A percentile compares a stretch with the other conserved stretches of the same genome.
Evolutionary conservation across 176 grass and related monocot genomes (phyloP).

Genomic region (Dendrocalamus sinicus): DNA sequence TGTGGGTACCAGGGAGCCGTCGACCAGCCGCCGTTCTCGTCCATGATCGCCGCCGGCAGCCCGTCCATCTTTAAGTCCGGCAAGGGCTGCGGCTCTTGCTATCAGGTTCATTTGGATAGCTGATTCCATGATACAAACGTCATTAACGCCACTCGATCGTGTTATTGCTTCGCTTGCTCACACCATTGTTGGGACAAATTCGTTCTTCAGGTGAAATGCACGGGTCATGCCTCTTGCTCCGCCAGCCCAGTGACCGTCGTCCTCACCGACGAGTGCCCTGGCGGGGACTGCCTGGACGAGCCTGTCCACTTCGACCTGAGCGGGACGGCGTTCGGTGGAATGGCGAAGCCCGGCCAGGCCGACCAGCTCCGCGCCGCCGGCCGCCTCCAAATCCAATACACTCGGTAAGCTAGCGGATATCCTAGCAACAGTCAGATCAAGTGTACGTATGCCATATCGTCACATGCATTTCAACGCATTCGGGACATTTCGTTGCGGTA

Average conservation of each 20-base stretch:
- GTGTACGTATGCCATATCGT: neutral
- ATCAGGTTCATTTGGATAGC: conserved; percentile 50
- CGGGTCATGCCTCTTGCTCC: conserved; percentile 56
- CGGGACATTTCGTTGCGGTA: neutral
- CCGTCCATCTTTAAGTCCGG: conserved; percentile 71
- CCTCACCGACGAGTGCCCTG: conserved; percentile 69
- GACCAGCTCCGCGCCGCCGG: conserved; percentile 72
- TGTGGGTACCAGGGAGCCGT: conserved; percentile 69
- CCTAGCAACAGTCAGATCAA: neutral
- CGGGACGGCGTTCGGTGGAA: conserved; percentile 75
- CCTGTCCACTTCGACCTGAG: conserved; percentile 85
- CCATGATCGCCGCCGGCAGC: conserved; percentile 53
- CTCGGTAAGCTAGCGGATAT: conserved; percentile 31
- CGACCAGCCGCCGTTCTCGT: conserved; percentile 58
- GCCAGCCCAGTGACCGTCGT: conserved; percentile 60
- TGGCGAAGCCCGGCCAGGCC: conserved; percentile 61
- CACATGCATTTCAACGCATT: neutral
- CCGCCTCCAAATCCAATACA: conserved; percentile 61
- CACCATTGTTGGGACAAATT: neutral
- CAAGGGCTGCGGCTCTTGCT: conserved; percentile 82
- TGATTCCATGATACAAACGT: neutral
- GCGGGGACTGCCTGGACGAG: conserved; percentile 44
- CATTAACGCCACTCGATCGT: neutral
- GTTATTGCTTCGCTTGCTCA: neutral
- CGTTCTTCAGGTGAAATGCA: conserved; percentile 57